Conservation (phyloP, 805 yeast genomes). For the Saitoella complicata region DNA sequence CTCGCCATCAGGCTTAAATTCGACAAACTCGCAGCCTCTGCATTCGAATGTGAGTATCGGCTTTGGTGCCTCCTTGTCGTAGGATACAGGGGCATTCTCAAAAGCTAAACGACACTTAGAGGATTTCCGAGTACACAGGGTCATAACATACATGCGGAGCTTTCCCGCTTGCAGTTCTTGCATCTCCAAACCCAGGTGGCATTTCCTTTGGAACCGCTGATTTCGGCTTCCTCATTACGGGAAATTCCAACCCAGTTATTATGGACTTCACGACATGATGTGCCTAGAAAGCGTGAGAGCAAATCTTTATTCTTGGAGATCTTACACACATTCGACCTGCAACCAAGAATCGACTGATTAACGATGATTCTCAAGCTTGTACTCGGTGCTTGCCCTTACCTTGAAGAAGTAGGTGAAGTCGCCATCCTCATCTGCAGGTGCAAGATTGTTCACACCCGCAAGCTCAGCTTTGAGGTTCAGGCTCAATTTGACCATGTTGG, state of each 20-base stretch:
- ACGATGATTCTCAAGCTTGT: too few species aligned
- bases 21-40: conserved; percentile 63
- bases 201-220: conserved; percentile 60
- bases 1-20: conserved; percentile 51
- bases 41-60: conserved; percentile 57
- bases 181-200: conserved; percentile 74
- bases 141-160: conserved; percentile 17
- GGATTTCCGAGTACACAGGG: not conserved
- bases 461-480: conserved; percentile 29
- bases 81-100: not conserved
- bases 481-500: conserved; percentile 10
- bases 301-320: too few species aligned
- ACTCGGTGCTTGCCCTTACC: too few species aligned
- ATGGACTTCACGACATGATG: conserved; percentile 64
- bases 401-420: not conserved
- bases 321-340: too few species aligned
- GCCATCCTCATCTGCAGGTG: conserved; percentile 38
- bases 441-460: conserved; percentile 37
- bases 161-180: conserved; percentile 34
- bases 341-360: too few species aligned
- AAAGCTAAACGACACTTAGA: not conserved
- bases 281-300: conserved; percentile 33
- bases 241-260: conserved; percentile 26
- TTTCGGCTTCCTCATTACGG: conserved; percentile 17
- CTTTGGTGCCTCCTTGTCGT: conserved; percentile 28